Base-by-base conservation (phyloP, 129 eudicot species). In the Deinandra increscens region DNA sequence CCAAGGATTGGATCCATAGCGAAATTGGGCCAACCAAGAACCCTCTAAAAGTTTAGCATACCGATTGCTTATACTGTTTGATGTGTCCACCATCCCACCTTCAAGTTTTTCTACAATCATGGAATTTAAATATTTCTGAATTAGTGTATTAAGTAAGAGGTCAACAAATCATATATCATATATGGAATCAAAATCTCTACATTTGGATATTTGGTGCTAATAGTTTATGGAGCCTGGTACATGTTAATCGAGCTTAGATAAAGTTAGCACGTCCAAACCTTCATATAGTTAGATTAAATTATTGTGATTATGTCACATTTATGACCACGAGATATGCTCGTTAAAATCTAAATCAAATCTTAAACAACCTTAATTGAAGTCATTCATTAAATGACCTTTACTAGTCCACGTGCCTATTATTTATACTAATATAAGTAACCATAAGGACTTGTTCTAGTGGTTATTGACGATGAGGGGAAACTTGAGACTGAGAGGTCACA, bases 1-100 rank as follows among this genome's bases (percentile, higher is more conserved):
- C 96, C 96, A 89, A 50, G 94, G 94, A 74, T 86, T 89, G 22
- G 90, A 86, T 42, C 96, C 93, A 69, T 70, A 58, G 0, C 86
- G 56, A 48, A 89, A 89, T 14, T 89, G 96, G 64, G 78, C 49
- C 64, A 84, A 89, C 94, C 96, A 89, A 5, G 94, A 69, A 9
- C 88, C 96, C 46, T 80, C 76, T 74, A 71, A 44, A 41, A 89
- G 79, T 64, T 75, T 83, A 11, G 85, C 86, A 70, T 89, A 84
- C 43, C 80, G 75, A 33, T 73, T 69, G 26, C 68, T 69, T 70
- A 72, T 68, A 79, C 81, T 82, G 50, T 66, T 82, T 59, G 79
- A 68, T 4, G 86, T 70, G 51, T 75, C 79, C 66, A 73, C 88
- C 87, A 83, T 84, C 33, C 78, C 71, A 7, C 41, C 64, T 79